These are phyloP conservation scores for Gossypium laxum DNA, from an alignment of 441 rosid genomes.

Conservation along the genomic window DNA sequence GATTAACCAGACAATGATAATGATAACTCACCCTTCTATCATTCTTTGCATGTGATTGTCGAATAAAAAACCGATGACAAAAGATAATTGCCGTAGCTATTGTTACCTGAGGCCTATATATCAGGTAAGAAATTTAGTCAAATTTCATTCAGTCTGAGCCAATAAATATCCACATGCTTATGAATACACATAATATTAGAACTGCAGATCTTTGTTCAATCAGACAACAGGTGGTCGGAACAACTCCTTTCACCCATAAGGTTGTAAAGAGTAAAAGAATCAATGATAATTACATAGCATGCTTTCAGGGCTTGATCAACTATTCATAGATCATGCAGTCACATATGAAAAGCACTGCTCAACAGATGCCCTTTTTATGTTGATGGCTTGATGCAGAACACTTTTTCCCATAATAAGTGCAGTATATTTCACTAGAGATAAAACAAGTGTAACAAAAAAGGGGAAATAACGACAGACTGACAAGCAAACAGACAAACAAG, in stretches of 20 bases:
- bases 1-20: not conserved
- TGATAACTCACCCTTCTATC: constrained; percentile 71
- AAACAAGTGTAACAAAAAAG: not conserved
- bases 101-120: constrained; percentile 86
- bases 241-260: not conserved
- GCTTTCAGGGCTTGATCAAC: not conserved
- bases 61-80: constrained; percentile 86
- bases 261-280: not conserved
- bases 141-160: not conserved
- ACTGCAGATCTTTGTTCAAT: too few species aligned
- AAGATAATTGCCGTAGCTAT: constrained; percentile 87
- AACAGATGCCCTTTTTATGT: not conserved
- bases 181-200: not conserved
- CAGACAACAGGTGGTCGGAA: not conserved
- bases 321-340: not conserved
- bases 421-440: not conserved
- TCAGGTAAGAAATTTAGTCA: constrained; percentile 21
- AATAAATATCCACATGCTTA: not conserved
- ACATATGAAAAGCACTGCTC: not conserved
- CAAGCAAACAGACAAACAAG: not conserved
- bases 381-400: not conserved
- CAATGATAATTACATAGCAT: not conserved
- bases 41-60: constrained; percentile 85
- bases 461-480: not conserved
- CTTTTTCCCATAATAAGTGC: not conserved